Conservation (phyloP, 305 asterid species). For the Stenogyne calaminthoides region DNA sequence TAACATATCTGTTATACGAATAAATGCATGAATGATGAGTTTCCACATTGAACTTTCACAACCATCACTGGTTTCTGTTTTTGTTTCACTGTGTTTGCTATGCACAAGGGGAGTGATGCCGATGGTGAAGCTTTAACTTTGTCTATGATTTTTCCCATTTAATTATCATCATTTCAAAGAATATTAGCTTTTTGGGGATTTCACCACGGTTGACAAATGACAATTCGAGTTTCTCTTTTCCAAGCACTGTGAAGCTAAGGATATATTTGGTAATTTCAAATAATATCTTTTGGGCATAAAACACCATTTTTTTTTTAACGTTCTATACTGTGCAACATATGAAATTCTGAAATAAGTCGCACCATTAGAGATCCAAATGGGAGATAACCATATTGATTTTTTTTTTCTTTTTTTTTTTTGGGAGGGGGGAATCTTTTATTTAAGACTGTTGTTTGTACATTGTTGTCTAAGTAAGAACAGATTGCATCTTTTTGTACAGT, state of each 20-base stretch:
- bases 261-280: background rate
- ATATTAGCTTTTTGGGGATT: constrained; percentile 1
- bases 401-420: background rate
- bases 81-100: background rate
- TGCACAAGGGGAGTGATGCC: background rate
- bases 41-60: background rate
- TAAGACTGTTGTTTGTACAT: constrained; percentile 6
- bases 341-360: constrained; percentile 8
- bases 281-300: background rate
- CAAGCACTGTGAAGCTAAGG: background rate
- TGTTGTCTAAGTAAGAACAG: constrained; percentile 1
- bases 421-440: background rate
- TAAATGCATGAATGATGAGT: background rate
- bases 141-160: constrained; percentile 6
- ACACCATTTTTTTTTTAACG: background rate
- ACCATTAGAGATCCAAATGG: constrained; percentile 3
- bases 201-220: background rate
- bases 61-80: background rate
- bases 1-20: constrained; percentile 8
- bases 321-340: background rate
- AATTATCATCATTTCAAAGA: background rate
- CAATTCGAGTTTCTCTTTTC: background rate
- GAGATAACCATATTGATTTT: constrained; percentile 11
- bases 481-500: constrained; percentile 15
- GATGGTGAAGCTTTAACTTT: background rate